Conservation (phyloP, 129 eudicot species). For the Silybum marianum region DNA sequence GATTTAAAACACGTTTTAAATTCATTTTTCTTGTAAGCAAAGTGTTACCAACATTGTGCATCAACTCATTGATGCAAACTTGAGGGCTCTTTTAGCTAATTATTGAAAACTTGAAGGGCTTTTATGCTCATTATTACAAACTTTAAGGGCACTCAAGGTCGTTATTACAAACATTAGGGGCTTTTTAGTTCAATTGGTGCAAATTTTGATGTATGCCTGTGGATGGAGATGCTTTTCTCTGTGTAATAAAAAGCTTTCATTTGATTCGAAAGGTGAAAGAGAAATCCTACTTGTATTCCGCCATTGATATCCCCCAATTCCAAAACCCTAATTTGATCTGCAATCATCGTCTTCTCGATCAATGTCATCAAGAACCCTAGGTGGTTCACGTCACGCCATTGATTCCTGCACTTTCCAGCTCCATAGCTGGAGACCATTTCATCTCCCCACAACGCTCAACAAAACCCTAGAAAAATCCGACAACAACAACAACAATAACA, state of each 20-base stretch:
- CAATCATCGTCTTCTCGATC: neutral
- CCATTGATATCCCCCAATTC: neutral
- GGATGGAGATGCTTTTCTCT: neutral
- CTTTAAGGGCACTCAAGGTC: neutral
- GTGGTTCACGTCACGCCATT: slow-evolving; percentile 48
- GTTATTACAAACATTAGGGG: neutral
- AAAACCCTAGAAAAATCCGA: slow-evolving; percentile 64
- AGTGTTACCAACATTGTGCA: too few species aligned
- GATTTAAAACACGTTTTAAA: too few species aligned
- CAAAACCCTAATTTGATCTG: neutral
- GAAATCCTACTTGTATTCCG: neutral
- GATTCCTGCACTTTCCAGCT: slow-evolving; percentile 78
- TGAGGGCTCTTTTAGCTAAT: neutral
- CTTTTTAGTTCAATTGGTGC: neutral
- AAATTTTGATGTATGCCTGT: neutral
- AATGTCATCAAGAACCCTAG: slow-evolving; percentile 64
- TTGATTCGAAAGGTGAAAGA: neutral
- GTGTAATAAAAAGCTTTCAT: neutral
- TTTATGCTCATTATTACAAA: neutral
- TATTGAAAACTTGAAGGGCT: neutral
- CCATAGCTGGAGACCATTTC: slow-evolving; percentile 77
- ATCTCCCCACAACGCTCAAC: slow-evolving; percentile 48
- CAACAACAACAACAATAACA: slow-evolving; percentile 4
- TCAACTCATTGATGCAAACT: neutral
- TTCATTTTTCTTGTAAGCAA: too few species aligned